Conservation (phyloP, 495 filamentous ascomycete genomes). For the Melanomma pulvis-pyrius region DNA sequence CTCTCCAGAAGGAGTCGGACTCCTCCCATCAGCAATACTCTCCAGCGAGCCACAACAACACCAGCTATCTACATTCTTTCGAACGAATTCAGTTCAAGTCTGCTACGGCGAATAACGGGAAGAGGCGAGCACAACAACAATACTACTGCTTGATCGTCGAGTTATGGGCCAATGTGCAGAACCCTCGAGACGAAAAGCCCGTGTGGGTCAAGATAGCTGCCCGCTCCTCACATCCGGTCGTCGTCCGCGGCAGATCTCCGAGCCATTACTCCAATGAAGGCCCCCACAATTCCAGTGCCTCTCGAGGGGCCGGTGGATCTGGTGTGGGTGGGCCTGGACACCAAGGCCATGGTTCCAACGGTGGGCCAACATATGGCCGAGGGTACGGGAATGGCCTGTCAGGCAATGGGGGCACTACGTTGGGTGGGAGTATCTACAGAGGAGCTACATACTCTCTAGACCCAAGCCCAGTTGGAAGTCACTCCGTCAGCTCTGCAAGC, state of each 20-base stretch:
- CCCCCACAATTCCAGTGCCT: conserved; percentile 65
- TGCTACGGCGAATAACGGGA: conserved; percentile 95
- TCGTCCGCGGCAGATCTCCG: conserved; percentile 88
- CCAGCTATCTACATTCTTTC: conserved; percentile 59
- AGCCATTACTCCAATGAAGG: conserved; percentile 87
- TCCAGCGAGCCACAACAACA: conserved; percentile 27
- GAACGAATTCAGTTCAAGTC: conserved; percentile 97
- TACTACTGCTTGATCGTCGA: conserved; percentile 93
- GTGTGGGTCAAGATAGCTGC: conserved; percentile 78
- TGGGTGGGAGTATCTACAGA: conserved; percentile 34
- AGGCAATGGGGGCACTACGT: conserved; percentile 12
- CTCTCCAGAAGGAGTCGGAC: conserved; percentile 31
- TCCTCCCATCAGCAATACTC: conserved; percentile 11
- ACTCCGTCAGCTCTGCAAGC: conserved; percentile 43
- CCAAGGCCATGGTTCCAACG: conserved; percentile 28
- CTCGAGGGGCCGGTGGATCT: conserved; percentile 66
- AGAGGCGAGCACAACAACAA: conserved; percentile 86
- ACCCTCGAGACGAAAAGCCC: conserved; percentile 46
- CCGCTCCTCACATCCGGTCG: conserved; percentile 80
- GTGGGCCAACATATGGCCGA: conserved; percentile 5
- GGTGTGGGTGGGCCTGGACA: conserved; percentile 53
- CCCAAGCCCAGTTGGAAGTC: conserved; percentile 36
- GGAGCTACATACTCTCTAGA: conserved; percentile 40
- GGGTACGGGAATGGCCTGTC: conserved; percentile 30
- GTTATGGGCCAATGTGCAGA: conserved; percentile 74